Evolutionary conservation across 2,329 filamentous ascomycete species (phyloP).

Genomic region (Cryphonectria japonica): DNA sequence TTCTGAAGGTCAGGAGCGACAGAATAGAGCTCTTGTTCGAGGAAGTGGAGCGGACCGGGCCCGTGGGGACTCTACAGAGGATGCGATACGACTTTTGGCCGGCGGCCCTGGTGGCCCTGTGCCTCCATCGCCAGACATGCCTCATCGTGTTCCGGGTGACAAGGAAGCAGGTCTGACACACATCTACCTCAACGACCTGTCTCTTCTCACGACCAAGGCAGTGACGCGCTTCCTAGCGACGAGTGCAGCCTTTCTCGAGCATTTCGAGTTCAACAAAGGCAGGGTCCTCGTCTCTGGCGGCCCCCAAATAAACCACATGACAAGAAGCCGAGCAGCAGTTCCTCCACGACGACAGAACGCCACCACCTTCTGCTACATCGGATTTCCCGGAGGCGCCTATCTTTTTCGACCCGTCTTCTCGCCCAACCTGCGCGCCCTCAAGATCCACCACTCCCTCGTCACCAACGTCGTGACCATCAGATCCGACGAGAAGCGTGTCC

Average conservation of each 20-base stretch:
- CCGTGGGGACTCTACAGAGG: constrained; percentile 22
- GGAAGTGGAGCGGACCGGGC: constrained; percentile 13
- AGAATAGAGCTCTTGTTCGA: no score
- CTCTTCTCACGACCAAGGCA: constrained; percentile 50
- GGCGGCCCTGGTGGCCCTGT: constrained; percentile 19
- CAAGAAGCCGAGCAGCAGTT: background rate
- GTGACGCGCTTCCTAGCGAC: constrained; percentile 48
- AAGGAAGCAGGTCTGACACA: constrained; percentile 52
- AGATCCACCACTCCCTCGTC: constrained; percentile 63
- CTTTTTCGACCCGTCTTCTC: constrained; percentile 57
- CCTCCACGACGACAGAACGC: no score
- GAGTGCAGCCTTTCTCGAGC: constrained; percentile 52
- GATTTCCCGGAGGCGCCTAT: constrained; percentile 50
- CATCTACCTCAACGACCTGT: constrained; percentile 56
- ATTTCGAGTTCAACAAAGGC: constrained; percentile 52
- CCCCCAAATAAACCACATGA: background rate
- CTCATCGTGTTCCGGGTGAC: constrained; percentile 12
- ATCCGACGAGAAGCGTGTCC: constrained; percentile 41
- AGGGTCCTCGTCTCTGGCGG: constrained; percentile 39
- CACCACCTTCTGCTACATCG: constrained; percentile 33
- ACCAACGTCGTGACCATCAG: constrained; percentile 56
- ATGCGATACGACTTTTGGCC: constrained; percentile 20
- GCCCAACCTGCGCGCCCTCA: constrained; percentile 55
- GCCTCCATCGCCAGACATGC: constrained; percentile 24
- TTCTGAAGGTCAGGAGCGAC: constrained; percentile 2